phyloP scores from a whole-genome alignment of 208 protist genomes.

The Wallacemonas sp. region DNA sequence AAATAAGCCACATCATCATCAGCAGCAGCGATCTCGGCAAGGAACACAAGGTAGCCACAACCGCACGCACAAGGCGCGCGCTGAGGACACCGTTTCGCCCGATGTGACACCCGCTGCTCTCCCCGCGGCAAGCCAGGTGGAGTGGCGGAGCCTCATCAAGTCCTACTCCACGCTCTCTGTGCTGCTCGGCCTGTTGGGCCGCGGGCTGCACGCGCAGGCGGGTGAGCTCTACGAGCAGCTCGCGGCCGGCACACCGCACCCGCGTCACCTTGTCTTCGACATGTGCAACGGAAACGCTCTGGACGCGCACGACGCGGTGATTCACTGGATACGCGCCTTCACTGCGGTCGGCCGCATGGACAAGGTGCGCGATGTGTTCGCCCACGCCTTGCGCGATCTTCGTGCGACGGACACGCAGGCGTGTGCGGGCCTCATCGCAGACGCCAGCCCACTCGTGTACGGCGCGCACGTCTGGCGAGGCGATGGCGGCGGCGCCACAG shows the following conservation, averaged over 20 bases:
- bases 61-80: neutral
- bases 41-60: too few species aligned
- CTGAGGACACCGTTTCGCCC: too few species aligned
- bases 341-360: slow-evolving; percentile 64
- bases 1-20: too few species aligned
- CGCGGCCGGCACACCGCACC: neutral
- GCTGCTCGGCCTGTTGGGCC: neutral
- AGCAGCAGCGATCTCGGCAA: too few species aligned
- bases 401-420: neutral
- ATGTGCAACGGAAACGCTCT: slow-evolving; percentile 34
- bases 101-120: too few species aligned
- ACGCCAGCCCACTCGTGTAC: neutral
- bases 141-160: neutral
- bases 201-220: slow-evolving; percentile 1
- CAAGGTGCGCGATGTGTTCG: slow-evolving; percentile 61
- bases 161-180: slow-evolving; percentile 4
- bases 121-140: too few species aligned
- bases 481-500: slow-evolving; percentile 8
- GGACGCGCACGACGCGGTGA: slow-evolving; percentile 48
- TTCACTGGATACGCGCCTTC: slow-evolving; percentile 70
- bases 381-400: slow-evolving; percentile 56
- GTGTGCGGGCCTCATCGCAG: neutral
- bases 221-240: slow-evolving; percentile 6
- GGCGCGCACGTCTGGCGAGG: neutral
- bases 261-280: slow-evolving; percentile 33